Percentiles rank a stretch among this genome's conserved stretches.
Evolutionary conservation across 352 stramenopile species (phyloP).

Genomic region (Phytophthora boehmeriae): DNA sequence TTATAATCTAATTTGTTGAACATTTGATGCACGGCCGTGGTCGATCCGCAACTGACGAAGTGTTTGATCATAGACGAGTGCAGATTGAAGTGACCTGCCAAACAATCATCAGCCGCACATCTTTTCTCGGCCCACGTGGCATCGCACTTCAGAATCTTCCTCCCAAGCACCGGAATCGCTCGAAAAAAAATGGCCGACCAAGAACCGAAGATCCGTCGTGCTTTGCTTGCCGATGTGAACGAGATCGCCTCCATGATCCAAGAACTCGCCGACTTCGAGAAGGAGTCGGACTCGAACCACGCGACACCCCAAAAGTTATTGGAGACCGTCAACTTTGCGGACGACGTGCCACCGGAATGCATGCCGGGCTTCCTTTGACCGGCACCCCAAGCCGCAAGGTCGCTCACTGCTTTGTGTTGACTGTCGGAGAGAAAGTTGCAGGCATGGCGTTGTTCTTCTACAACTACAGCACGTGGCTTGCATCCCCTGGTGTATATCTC

Average conservation of each 20-base stretch:
- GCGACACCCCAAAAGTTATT: conserved; percentile 29
- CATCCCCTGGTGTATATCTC: conserved; percentile 29
- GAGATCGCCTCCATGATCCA: conserved; percentile 34
- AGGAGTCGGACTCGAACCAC: conserved; percentile 29
- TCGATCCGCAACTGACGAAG: conserved; percentile 3
- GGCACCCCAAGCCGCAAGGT: conserved; percentile 31
- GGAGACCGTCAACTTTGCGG: conserved; percentile 34
- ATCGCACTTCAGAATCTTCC: conserved; percentile 17
- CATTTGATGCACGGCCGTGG: background rate
- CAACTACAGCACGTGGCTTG: conserved; percentile 38
- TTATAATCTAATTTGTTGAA: background rate
- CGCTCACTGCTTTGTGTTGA: conserved; percentile 33
- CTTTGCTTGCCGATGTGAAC: conserved; percentile 19
- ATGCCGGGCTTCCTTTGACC: conserved; percentile 20
- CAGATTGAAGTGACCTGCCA: too few relatives aligned
- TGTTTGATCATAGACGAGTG: conserved; percentile 12
- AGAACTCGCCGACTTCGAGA: conserved; percentile 36
- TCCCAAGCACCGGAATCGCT: background rate
- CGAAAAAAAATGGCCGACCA: conserved; percentile 12
- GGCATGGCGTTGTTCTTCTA: conserved; percentile 37
- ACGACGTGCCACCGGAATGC: conserved; percentile 16
- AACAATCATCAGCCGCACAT: too few relatives aligned
- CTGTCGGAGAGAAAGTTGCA: conserved; percentile 24
- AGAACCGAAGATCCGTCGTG: conserved; percentile 29
- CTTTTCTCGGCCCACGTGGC: background rate